A percentile compares a stretch with the other conserved stretches of the same genome.
These are phyloP conservation scores for Sclerotinia spermophila DNA, from an alignment of 2,329 filamentous ascomycete species.

Conservation along the genomic window DNA sequence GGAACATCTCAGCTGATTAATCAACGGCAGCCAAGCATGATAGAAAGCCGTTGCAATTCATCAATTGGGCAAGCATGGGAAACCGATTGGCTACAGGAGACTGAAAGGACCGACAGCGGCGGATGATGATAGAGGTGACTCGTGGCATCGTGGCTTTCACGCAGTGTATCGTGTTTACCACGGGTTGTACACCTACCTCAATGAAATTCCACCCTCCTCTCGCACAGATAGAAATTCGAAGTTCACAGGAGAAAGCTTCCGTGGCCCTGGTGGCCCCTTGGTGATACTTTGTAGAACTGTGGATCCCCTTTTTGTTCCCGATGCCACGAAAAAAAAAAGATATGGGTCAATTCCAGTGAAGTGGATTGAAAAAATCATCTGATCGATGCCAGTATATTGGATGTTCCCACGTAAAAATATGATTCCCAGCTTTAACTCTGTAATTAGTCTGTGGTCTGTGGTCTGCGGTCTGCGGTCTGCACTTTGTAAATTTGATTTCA, in stretches of 20 bases:
- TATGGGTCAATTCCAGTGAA: conserved; percentile 11
- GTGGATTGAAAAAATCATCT: conserved; percentile 9
- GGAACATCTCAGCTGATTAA: conserved; percentile 17
- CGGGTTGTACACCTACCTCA: neutral
- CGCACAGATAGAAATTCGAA: neutral
- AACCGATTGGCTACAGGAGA: conserved; percentile 2
- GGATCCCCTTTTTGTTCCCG: conserved; percentile 6
- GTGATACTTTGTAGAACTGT: conserved; percentile 10
- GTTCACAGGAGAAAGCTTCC: conserved; percentile 5
- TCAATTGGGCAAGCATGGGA: neutral
- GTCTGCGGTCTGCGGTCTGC: too few species aligned
- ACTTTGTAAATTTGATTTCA: neutral
- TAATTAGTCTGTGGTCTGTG: too few species aligned
- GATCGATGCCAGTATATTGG: neutral
- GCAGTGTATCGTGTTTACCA: conserved; percentile 18
- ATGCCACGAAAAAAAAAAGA: conserved; percentile 2
- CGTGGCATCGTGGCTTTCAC: conserved; percentile 19
- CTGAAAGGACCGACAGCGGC: conserved; percentile 13
- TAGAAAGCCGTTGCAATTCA: conserved; percentile 15
- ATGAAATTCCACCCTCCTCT: conserved; percentile 5
- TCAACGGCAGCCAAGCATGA: conserved; percentile 16
- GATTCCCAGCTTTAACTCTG: neutral
- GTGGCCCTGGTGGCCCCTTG: conserved; percentile 1
- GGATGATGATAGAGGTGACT: neutral
- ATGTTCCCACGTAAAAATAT: neutral